A percentile compares a stretch with the other conserved stretches of the same genome.
These are phyloP conservation scores for Aspergillus transmontanensis DNA, from an alignment of 2,329 filamentous ascomycete species.

Conservation along the genomic window DNA sequence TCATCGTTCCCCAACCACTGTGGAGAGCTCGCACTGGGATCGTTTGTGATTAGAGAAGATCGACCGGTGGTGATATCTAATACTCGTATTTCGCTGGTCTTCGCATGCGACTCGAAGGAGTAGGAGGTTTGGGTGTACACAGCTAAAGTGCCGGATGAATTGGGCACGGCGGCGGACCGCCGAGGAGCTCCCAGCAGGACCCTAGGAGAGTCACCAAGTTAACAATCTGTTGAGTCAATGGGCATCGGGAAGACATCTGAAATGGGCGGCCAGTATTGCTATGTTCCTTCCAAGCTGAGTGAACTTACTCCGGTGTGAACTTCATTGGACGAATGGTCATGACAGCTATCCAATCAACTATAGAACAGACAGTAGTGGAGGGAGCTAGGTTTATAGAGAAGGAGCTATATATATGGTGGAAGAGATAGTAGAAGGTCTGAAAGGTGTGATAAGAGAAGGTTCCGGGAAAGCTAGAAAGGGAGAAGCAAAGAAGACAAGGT, in stretches of 20 bases:
- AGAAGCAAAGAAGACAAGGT: background rate
- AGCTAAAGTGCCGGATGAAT: conserved; percentile 48
- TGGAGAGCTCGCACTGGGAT: conserved; percentile 47
- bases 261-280: background rate
- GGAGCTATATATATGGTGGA: background rate
- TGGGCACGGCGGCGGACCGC: conserved; percentile 48
- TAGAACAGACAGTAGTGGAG: conserved; percentile 19
- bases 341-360: conserved; percentile 25
- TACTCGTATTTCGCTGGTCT: conserved; percentile 50
- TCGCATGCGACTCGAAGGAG: conserved; percentile 52
- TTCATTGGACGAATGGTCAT: conserved; percentile 46
- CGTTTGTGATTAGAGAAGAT: conserved; percentile 47
- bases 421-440: background rate
- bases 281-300: background rate
- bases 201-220: conserved; percentile 28
- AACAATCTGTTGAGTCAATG: background rate
- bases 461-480: background rate
- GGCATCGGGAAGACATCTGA: background rate
- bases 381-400: background rate
- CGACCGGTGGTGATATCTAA: conserved; percentile 46
- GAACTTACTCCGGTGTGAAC: conserved; percentile 45
- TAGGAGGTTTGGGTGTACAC: conserved; percentile 54
- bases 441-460: background rate
- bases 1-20: conserved; percentile 49
- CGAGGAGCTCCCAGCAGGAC: conserved; percentile 51